phyloP scores from a whole-genome alignment of 2,329 filamentous ascomycete species.

The Fusarium begoniae region DNA sequence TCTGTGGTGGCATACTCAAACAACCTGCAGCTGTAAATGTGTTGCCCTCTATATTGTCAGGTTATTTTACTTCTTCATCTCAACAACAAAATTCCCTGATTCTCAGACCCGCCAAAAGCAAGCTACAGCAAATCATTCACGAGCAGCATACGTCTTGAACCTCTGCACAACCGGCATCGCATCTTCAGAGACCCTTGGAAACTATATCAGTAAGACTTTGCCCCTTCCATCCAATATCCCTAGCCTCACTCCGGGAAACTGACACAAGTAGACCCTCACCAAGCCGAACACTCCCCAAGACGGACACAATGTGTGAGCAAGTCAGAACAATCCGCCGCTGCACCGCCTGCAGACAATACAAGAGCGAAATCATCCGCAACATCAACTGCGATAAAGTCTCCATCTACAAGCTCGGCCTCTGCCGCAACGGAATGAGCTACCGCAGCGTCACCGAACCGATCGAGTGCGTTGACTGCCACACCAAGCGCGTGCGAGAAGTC shows the following conservation, averaged over 20 bases:
- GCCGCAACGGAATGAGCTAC: not conserved
- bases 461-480: not conserved
- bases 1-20: fast-evolving
- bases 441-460: not conserved
- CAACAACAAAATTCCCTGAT: fast-evolving
- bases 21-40: not conserved
- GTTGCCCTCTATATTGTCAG: no score
- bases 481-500: not conserved
- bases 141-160: not conserved
- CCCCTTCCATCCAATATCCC: not conserved
- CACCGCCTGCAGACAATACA: not conserved
- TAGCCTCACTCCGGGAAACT: no score
- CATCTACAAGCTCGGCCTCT: not conserved
- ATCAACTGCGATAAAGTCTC: not conserved
- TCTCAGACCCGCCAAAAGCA: fast-evolving
- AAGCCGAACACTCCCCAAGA: no score
- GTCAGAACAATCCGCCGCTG: not conserved
- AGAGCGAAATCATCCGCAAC: not conserved
- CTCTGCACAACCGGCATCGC: fast-evolving
- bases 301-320: constrained; percentile 3
- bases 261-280: not conserved
- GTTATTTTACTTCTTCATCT: not conserved
- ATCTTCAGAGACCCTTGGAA: fast-evolving
- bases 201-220: not conserved
- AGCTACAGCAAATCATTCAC: not conserved